Evolutionary conservation across 1,139 yeast genomes (phyloP).

Genomic region (Geotrichum phurueaensis): DNA sequence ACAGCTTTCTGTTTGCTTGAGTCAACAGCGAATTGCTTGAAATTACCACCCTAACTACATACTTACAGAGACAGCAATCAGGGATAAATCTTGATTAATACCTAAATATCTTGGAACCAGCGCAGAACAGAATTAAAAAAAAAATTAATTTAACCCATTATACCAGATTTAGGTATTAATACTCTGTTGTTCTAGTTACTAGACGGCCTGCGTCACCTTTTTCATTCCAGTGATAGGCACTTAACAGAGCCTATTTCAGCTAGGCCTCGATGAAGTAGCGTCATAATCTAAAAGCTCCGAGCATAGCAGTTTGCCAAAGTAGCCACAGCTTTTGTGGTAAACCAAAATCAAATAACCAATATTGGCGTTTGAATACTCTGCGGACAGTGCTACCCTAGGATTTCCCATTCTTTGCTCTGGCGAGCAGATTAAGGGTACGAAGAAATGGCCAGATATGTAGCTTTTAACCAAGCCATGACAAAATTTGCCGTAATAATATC

Average conservation of each 20-base stretch:
- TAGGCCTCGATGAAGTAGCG: too few species aligned
- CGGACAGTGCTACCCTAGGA: background rate
- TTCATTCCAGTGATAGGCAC: background rate
- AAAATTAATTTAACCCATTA: background rate
- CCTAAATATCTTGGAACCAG: background rate
- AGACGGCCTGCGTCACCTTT: background rate
- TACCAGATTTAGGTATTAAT: background rate
- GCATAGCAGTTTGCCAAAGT: too few species aligned
- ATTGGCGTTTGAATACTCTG: background rate
- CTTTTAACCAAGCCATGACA: background rate
- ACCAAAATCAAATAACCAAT: background rate
- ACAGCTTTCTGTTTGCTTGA: background rate
- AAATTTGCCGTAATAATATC: too few species aligned
- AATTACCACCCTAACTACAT: background rate
- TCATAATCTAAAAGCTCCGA: too few species aligned
- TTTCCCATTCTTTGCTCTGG: background rate
- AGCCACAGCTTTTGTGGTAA: background rate
- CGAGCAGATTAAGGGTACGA: background rate
- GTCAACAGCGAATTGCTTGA: background rate
- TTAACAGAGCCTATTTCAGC: too few species aligned
- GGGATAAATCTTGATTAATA: background rate
- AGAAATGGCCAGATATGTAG: background rate
- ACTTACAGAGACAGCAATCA: background rate
- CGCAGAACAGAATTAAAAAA: background rate
- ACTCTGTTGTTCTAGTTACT: background rate